Percentiles rank a stretch among this genome's conserved stretches.
These are phyloP conservation scores for Fusarium miscanthi DNA, from an alignment of 2,329 filamentous ascomycete species.

Conservation along the genomic window DNA sequence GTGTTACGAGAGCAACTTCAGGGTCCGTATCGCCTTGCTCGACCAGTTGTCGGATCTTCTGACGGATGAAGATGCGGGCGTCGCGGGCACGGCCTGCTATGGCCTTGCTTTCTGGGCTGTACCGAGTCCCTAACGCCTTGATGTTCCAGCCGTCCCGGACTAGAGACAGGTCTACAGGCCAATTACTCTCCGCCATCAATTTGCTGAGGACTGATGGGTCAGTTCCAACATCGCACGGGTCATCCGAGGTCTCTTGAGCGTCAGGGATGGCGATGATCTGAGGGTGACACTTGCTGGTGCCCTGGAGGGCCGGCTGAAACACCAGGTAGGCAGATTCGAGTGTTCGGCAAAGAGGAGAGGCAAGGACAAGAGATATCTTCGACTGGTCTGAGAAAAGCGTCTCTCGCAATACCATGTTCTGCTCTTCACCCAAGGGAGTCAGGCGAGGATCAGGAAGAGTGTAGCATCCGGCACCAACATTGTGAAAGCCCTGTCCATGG, in stretches of 20 bases:
- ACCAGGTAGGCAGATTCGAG: neutral
- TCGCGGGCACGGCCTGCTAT: neutral
- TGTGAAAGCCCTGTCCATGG: no score
- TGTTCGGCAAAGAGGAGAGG: no score
- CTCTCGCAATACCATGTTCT: no score
- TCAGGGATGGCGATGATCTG: neutral
- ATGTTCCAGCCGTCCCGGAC: neutral
- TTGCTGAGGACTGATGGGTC: neutral
- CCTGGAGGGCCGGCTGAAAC: accelerated
- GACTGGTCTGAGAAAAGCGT: no score
- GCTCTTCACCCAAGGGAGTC: no score
- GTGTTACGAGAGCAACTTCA: neutral
- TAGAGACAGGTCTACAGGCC: neutral
- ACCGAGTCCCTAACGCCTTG: neutral
- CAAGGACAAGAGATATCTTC: no score
- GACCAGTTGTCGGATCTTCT: neutral
- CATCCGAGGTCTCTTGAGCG: neutral
- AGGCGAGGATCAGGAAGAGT: no score
- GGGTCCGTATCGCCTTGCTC: neutral
- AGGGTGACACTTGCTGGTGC: neutral
- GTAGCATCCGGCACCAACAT: no score
- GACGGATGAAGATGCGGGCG: neutral
- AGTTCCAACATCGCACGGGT: neutral
- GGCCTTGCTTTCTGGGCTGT: neutral
- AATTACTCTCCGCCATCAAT: accelerated